phyloP scores from a whole-genome alignment of 1,284 basidiomycete genomes.

The Cutaneotrichosporon mucoides region DNA sequence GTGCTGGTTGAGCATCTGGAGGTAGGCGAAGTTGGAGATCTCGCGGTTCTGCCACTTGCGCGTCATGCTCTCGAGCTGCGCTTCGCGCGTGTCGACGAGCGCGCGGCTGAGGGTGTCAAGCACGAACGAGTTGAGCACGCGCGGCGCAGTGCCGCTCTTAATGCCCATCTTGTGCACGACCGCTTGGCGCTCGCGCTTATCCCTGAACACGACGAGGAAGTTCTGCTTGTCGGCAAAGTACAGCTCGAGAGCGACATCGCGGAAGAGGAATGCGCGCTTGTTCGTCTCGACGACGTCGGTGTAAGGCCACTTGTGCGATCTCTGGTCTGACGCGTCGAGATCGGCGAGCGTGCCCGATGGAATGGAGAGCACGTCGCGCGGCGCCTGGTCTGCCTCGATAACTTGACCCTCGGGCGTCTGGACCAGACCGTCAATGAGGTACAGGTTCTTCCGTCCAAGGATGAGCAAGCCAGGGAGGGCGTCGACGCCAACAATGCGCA shows the following conservation, averaged over 20 bases:
- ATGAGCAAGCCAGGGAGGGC: slow-evolving; percentile 78
- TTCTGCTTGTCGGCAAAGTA: slow-evolving; percentile 86
- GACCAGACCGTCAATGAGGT: slow-evolving; percentile 89
- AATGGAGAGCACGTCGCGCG: slow-evolving; percentile 73
- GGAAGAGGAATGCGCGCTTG: slow-evolving; percentile 79
- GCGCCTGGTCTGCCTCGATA: slow-evolving; percentile 81
- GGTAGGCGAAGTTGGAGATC: slow-evolving; percentile 81
- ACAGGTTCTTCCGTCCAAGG: slow-evolving; percentile 75
- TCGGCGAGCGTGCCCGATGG: slow-evolving; percentile 74
- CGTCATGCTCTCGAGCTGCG: slow-evolving; percentile 46
- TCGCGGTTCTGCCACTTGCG: slow-evolving; percentile 78
- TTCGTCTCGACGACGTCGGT: slow-evolving; percentile 71
- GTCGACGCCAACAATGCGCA: slow-evolving; percentile 79
- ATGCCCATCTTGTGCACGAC: slow-evolving; percentile 59
- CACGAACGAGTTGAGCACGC: slow-evolving; percentile 46
- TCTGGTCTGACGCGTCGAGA: slow-evolving; percentile 63
- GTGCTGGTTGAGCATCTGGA: slow-evolving; percentile 80
- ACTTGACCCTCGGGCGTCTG: slow-evolving; percentile 83
- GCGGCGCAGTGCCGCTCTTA: slow-evolving; percentile 43
- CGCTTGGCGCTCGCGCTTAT: slow-evolving; percentile 62
- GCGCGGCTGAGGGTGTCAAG: slow-evolving; percentile 47
- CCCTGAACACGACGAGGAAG: slow-evolving; percentile 70
- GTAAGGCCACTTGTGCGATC: slow-evolving; percentile 74
- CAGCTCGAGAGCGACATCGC: slow-evolving; percentile 83
- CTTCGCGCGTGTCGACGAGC: slow-evolving; percentile 43